Evolutionary conservation across 495 filamentous ascomycete genomes (phyloP).

Genomic region (Acidomyces sp.): DNA sequence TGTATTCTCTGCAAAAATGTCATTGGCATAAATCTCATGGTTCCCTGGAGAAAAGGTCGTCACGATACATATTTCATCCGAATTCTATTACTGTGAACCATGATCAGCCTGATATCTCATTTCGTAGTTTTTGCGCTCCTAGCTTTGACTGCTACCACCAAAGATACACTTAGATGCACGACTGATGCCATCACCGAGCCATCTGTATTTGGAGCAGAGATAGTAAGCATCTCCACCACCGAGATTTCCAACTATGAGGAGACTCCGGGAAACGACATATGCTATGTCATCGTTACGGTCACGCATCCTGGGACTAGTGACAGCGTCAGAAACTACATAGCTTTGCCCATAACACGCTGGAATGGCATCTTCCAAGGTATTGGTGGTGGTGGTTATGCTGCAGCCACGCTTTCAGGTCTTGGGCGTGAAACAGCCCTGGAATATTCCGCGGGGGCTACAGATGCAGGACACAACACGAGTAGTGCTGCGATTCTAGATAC

Average conservation of each 20-base stretch:
- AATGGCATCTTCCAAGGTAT: conserved; percentile 32
- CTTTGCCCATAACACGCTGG: conserved; percentile 32
- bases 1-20: no score
- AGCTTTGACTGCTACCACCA: no score
- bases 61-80: no score
- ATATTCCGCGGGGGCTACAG: conserved; percentile 30
- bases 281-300: conserved; percentile 34
- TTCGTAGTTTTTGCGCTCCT: no score
- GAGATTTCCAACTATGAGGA: neutral
- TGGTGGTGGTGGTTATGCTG: conserved; percentile 35
- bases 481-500: neutral
- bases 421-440: conserved; percentile 22
- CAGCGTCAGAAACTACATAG: conserved; percentile 26
- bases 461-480: conserved; percentile 28
- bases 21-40: no score
- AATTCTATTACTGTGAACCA: no score
- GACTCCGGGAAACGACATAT: conserved; percentile 19
- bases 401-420: conserved; percentile 23
- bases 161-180: neutral
- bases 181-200: neutral
- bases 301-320: conserved; percentile 34
- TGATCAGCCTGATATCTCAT: no score
- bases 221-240: neutral
- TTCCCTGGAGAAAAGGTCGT: no score
- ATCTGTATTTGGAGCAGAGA: neutral